Conservation (phyloP, 1,139 yeast genomes). For the Geotrichum siamense region DNA sequence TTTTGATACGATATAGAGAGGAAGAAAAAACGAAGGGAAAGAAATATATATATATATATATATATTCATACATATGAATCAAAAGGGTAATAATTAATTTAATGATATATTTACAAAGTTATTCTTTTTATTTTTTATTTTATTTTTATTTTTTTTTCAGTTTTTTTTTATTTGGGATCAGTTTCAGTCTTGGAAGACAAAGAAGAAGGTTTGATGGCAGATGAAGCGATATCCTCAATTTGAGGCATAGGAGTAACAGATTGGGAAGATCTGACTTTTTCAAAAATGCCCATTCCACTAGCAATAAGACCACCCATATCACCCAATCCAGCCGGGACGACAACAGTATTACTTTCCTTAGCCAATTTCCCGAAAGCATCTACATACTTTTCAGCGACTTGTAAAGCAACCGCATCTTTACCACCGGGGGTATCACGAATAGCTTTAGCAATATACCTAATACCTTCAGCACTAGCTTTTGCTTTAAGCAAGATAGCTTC, state of each 20-base stretch:
- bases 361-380: conserved; percentile 78
- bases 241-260: background rate
- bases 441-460: conserved; percentile 57
- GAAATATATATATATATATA: background rate
- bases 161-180: too few relatives aligned
- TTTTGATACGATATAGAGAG: too few relatives aligned
- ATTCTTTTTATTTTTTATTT: background rate
- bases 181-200: too few relatives aligned
- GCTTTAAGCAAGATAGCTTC: conserved; percentile 61
- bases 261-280: conserved; percentile 39
- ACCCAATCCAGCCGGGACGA: conserved; percentile 68
- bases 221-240: background rate
- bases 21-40: too few relatives aligned
- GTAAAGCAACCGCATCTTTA: conserved; percentile 64
- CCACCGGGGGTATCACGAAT: conserved; percentile 66
- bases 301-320: conserved; percentile 73
- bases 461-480: conserved; percentile 70
- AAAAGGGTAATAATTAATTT: too few relatives aligned
- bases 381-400: conserved; percentile 77
- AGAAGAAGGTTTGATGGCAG: too few relatives aligned
- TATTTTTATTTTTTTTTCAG: background rate
- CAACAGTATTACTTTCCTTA: conserved; percentile 70
- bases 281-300: conserved; percentile 65
- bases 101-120: too few relatives aligned
- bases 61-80: background rate